Conservation (phyloP, 148 eudicot species). For the Pharnaceum exiguum region DNA sequence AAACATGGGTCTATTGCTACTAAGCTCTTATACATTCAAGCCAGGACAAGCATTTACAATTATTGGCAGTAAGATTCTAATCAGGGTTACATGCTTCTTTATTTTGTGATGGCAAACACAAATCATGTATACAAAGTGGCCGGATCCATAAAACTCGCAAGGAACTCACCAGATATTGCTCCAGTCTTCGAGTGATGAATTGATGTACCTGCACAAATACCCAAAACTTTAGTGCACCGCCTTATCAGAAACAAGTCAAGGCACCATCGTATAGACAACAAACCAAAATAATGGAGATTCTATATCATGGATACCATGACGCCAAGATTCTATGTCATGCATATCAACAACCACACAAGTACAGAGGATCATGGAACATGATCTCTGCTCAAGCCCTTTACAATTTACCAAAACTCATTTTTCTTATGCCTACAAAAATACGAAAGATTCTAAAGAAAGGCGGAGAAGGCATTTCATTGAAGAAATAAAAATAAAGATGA, state of each 20-base stretch:
- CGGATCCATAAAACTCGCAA: neutral
- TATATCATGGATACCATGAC: neutral
- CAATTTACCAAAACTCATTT: too few relatives aligned
- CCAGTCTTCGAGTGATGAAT: conserved; percentile 88
- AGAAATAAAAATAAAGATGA: neutral
- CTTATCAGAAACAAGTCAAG: neutral
- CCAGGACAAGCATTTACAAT: too few relatives aligned
- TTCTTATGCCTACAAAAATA: too few relatives aligned
- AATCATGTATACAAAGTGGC: neutral
- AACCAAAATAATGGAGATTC: neutral
- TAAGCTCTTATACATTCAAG: too few relatives aligned
- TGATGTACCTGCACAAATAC: conserved; percentile 65
- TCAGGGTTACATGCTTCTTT: too few relatives aligned
- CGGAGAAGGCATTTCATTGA: too few relatives aligned
- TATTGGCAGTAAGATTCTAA: too few relatives aligned
- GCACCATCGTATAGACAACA: neutral
- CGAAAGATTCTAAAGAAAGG: too few relatives aligned
- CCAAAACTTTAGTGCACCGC: neutral
- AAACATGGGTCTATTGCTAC: too few relatives aligned
- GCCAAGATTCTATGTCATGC: neutral
- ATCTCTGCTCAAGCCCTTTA: neutral
- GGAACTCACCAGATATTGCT: conserved; percentile 80
- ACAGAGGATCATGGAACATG: neutral
- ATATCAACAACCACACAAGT: neutral
- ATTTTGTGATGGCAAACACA: too few relatives aligned